Evolutionary conservation across 192 early-diverging fungal species (phyloP).

Genomic region (Lobosporangium transversale): DNA sequence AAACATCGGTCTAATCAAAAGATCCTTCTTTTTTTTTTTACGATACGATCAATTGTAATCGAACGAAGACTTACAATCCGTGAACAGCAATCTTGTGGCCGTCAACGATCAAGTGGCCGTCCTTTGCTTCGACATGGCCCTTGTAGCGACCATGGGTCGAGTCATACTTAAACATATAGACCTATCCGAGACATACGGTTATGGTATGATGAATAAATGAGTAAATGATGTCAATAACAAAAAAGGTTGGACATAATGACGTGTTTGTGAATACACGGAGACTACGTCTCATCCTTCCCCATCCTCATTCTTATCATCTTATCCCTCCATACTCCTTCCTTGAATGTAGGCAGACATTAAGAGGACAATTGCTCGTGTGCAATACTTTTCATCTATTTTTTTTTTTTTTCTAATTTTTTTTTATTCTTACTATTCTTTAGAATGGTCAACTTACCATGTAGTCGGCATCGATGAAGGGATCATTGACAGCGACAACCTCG

Average conservation of each 20-base stretch:
- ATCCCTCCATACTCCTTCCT: too few species aligned
- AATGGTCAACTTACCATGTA: conserved; percentile 97
- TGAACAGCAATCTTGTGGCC: conserved; percentile 81
- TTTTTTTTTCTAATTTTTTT: not conserved
- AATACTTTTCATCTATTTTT: not conserved
- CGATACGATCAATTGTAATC: too few species aligned
- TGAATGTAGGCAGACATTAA: too few species aligned
- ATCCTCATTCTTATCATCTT: too few species aligned
- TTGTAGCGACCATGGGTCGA: conserved; percentile 97
- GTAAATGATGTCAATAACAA: too few species aligned
- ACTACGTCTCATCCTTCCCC: too few species aligned
- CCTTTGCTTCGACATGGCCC: conserved; percentile 80
- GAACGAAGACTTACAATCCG: conserved; percentile 62
- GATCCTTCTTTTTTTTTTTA: too few species aligned
- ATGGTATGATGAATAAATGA: too few species aligned
- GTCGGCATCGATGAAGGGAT: conserved; percentile 95
- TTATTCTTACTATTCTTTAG: too few species aligned
- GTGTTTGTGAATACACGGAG: too few species aligned
- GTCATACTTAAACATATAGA: conserved; percentile 98
- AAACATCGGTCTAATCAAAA: not conserved
- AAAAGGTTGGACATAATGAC: too few species aligned
- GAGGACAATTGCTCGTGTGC: conserved; percentile 9
- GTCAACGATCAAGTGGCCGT: conserved; percentile 92
- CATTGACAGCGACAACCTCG: conserved; percentile 92
- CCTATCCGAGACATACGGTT: too few species aligned